phyloP scores from a whole-genome alignment of 139 green algal genomes.

The Chlamydomonas sp. region DNA sequence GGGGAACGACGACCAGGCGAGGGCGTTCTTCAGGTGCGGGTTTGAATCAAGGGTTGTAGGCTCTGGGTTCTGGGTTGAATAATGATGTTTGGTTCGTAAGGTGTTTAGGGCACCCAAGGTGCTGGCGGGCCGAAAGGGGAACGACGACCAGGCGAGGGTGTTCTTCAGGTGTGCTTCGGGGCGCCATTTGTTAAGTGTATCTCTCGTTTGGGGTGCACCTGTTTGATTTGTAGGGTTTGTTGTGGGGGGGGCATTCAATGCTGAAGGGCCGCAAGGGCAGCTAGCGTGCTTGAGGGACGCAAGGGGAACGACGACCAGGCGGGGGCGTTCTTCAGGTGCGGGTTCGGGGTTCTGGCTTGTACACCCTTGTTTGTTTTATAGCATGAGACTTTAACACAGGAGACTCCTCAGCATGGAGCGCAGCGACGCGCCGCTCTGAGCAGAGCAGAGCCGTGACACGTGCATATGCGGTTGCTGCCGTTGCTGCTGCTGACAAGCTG shows the following conservation, averaged over 20 bases:
- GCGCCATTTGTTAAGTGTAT: neutral
- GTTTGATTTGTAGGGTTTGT: slow-evolving; percentile 13
- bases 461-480: no score
- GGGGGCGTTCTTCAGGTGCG: slow-evolving; percentile 17
- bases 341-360: neutral
- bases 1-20: slow-evolving; percentile 42
- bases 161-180: slow-evolving; percentile 18
- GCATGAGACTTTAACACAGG: no score
- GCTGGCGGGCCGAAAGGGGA: slow-evolving; percentile 56
- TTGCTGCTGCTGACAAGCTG: no score
- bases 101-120: slow-evolving; percentile 71
- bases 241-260: no score
- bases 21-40: slow-evolving; percentile 20
- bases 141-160: slow-evolving; percentile 32
- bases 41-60: neutral
- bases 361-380: neutral
- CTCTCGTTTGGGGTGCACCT: neutral
- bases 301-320: slow-evolving; percentile 48
- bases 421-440: no score
- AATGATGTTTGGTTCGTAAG: neutral
- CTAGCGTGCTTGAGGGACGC: slow-evolving; percentile 64
- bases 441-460: no score
- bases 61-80: neutral
- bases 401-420: no score
- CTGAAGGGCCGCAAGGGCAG: no score